A percentile compares a stretch with the other conserved stretches of the same genome.
phyloP scores from a whole-genome alignment of 2,329 filamentous ascomycete species.

The Clarireedia monteithiana region DNA sequence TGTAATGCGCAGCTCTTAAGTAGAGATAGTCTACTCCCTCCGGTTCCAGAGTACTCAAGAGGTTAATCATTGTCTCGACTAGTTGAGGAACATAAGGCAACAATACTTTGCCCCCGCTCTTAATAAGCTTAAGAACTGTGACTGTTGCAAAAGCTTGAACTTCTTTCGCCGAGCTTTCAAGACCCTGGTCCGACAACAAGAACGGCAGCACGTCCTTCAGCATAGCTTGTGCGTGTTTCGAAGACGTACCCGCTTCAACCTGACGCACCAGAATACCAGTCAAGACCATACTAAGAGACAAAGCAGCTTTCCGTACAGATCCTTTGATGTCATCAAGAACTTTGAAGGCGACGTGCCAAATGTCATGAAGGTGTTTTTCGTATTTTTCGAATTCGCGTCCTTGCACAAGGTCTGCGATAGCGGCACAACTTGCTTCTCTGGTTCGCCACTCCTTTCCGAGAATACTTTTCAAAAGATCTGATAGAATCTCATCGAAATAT shows the following conservation, averaged over 20 bases:
- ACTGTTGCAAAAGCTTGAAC: constrained; percentile 77
- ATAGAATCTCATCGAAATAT: constrained; percentile 84
- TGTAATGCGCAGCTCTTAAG: constrained; percentile 75
- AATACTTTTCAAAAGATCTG: constrained; percentile 78
- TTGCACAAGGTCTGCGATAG: constrained; percentile 80
- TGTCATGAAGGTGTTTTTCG: constrained; percentile 73
- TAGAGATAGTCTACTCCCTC: constrained; percentile 89
- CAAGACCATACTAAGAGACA: constrained; percentile 73
- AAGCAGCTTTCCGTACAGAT: constrained; percentile 73
- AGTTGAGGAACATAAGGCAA: constrained; percentile 76
- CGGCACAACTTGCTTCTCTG: constrained; percentile 84
- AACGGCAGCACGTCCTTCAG: constrained; percentile 85
- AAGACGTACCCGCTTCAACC: constrained; percentile 67
- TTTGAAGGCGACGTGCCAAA: constrained; percentile 81
- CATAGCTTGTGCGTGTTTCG: constrained; percentile 68
- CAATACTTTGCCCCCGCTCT: constrained; percentile 74
- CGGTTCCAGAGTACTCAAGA: constrained; percentile 82
- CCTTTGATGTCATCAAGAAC: constrained; percentile 95
- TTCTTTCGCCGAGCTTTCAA: constrained; percentile 83
- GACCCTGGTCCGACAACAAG: constrained; percentile 76
- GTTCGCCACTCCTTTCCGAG: constrained; percentile 90
- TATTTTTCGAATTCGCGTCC: constrained; percentile 71
- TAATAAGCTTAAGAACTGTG: constrained; percentile 82
- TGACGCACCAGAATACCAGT: constrained; percentile 81
- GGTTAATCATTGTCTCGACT: constrained; percentile 69